phyloP scores from a whole-genome alignment of 169 alveolate species.

The Plasmodium inui region DNA sequence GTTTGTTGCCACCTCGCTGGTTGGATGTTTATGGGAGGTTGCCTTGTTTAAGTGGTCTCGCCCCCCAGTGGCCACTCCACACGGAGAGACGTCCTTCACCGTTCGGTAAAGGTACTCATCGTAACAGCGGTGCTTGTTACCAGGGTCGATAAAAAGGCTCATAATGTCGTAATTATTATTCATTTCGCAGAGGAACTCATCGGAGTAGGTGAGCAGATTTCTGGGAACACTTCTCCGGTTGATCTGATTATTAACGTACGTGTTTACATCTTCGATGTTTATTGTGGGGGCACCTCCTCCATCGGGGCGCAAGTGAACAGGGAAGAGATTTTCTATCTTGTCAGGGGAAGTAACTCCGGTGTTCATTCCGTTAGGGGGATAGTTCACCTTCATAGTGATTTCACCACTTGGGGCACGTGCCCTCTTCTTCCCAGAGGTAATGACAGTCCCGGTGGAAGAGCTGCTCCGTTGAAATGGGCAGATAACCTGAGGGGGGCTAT shows the following conservation, averaged over 20 bases:
- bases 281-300: background rate
- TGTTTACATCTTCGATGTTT: conserved; percentile 22
- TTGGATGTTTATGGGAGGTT: background rate
- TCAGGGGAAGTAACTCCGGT: background rate
- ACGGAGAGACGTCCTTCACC: background rate
- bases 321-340: background rate
- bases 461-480: background rate
- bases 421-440: background rate
- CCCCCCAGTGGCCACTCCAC: background rate
- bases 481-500: background rate
- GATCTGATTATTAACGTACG: background rate
- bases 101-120: conserved; percentile 27
- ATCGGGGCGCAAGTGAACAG: background rate
- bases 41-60: background rate
- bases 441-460: background rate
- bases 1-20: background rate
- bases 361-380: background rate
- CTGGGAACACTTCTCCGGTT: background rate
- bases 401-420: background rate
- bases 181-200: conserved; percentile 30
- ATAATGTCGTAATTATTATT: conserved; percentile 48
- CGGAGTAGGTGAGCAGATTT: conserved; percentile 17
- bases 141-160: conserved; percentile 24
- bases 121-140: conserved; percentile 10
- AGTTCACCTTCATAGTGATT: background rate